Conservation (phyloP, 306 rosid species). For the Malus orientalis region DNA sequence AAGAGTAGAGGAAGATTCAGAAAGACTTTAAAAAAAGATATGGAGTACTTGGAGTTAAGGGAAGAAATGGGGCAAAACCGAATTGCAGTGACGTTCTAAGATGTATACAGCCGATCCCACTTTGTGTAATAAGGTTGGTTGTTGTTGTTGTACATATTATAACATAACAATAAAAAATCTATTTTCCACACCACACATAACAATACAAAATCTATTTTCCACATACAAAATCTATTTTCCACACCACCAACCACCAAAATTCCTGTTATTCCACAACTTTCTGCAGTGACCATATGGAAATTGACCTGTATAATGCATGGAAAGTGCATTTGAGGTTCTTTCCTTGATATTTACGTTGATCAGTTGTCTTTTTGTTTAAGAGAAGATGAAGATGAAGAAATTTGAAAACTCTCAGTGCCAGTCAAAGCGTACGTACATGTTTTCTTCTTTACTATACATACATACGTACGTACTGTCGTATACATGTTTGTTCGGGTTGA, state of each 20-base stretch:
- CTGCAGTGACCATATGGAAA: neutral
- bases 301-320: constrained; percentile 1
- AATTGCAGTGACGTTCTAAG: no score
- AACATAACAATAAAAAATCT: neutral
- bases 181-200: constrained; percentile 30
- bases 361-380: neutral
- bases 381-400: neutral
- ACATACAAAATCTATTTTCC: constrained; percentile 24
- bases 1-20: no score
- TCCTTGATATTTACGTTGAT: neutral
- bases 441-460: neutral
- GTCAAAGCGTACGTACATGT: neutral
- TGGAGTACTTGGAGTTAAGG: no score
- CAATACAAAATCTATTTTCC: constrained; percentile 16
- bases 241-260: constrained; percentile 33
- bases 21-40: no score
- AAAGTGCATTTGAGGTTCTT: constrained; percentile 2
- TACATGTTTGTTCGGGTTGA: neutral
- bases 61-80: no score
- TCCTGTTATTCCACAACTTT: neutral
- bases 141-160: no score
- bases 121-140: no score
- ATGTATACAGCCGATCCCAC: no score
- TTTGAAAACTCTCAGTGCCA: neutral
- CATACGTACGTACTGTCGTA: neutral